Evolutionary conservation across 257 asterid genomes (phyloP).

Genomic region (Fraxinus cuspidata): DNA sequence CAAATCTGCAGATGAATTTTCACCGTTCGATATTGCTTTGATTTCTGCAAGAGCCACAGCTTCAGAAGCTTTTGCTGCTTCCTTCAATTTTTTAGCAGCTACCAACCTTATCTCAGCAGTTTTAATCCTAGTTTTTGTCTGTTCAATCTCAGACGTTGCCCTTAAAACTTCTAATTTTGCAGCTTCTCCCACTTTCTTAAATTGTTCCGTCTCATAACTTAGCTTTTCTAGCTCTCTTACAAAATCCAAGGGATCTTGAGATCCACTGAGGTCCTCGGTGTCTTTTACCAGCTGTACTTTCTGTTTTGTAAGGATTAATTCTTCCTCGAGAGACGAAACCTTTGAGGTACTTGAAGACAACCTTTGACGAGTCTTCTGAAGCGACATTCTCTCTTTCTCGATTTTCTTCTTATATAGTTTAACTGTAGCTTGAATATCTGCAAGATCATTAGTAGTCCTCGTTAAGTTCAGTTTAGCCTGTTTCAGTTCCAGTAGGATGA

Average conservation of each 20-base stretch:
- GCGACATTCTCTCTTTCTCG: too few relatives aligned
- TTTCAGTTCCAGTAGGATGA: neutral
- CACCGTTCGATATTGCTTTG: conserved; percentile 36
- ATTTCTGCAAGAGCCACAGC: conserved; percentile 44
- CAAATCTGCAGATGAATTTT: conserved; percentile 11
- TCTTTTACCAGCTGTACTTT: too few relatives aligned
- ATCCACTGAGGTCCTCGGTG: too few relatives aligned
- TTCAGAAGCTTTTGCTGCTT: conserved; percentile 41
- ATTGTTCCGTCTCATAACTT: conserved; percentile 34
- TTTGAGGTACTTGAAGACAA: too few relatives aligned
- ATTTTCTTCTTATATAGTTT: too few relatives aligned
- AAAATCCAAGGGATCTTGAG: too few relatives aligned
- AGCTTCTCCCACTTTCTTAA: conserved; percentile 42
- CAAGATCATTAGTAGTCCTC: too few relatives aligned
- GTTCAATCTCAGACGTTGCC: conserved; percentile 42
- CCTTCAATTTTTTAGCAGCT: conserved; percentile 49
- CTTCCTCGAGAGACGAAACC: too few relatives aligned
- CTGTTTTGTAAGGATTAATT: too few relatives aligned
- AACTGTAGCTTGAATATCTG: too few relatives aligned
- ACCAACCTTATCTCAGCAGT: conserved; percentile 42
- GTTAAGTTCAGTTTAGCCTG: conserved; percentile 25
- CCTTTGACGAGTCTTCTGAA: too few relatives aligned
- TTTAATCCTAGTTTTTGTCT: conserved; percentile 36
- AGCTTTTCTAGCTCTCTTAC: too few relatives aligned
- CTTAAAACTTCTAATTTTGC: conserved; percentile 40